Percentiles rank a stretch among this genome's conserved stretches.
Evolutionary conservation across 441 rosid species (phyloP).

Genomic region (California macrophylla): DNA sequence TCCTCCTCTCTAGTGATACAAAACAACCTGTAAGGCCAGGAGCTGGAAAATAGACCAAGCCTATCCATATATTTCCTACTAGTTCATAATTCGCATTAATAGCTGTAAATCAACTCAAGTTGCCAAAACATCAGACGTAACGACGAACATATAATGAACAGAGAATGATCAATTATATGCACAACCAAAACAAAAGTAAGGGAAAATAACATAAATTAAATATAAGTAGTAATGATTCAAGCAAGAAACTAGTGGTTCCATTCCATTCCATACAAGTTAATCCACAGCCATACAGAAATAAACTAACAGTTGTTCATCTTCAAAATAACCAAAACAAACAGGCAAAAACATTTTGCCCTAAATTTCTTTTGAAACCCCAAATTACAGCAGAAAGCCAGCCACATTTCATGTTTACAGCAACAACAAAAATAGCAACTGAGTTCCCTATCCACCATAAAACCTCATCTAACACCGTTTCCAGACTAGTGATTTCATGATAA

Average conservation of each 20-base stretch:
- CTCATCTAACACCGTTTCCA: neutral
- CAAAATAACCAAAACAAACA: neutral
- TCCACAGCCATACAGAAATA: neutral
- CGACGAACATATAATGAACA: neutral
- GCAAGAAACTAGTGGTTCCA: neutral
- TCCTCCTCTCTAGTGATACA: neutral
- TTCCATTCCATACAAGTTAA: neutral
- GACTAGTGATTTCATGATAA: neutral
- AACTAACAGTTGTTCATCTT: neutral
- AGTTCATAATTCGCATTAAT: too few species aligned
- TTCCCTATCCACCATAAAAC: neutral
- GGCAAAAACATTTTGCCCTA: neutral
- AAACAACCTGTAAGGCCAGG: neutral
- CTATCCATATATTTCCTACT: too few species aligned
- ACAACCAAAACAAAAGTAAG: neutral
- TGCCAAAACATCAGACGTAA: neutral
- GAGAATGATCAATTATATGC: neutral
- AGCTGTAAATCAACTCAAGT: neutral
- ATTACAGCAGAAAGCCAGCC: neutral
- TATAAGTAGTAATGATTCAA: neutral
- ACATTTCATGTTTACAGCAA: neutral
- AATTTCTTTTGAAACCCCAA: neutral
- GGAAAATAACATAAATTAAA: neutral
- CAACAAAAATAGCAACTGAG: neutral
- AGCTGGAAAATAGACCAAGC: too few species aligned